Evolutionary conservation across 805 yeast species (phyloP).

Genomic region (Schizosaccharomyces cryophilus): DNA sequence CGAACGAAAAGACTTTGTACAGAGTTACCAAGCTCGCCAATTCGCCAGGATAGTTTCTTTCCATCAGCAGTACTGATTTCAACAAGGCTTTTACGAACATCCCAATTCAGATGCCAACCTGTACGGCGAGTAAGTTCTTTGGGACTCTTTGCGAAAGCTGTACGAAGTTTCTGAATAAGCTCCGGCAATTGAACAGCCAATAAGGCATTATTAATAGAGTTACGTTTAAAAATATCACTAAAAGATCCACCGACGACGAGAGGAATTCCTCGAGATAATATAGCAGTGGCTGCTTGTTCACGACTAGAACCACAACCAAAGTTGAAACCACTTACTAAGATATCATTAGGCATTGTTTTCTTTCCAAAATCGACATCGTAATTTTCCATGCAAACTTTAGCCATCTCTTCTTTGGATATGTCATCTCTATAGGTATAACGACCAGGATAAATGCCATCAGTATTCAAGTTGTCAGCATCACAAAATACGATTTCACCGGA

Average conservation of each 20-base stretch:
- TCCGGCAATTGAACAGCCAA: conserved; percentile 84
- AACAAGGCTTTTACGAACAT: conserved; percentile 64
- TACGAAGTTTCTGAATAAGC: conserved; percentile 52
- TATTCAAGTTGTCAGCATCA: conserved; percentile 72
- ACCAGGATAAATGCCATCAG: conserved; percentile 98
- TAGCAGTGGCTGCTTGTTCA: conserved; percentile 98
- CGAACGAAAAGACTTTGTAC: conserved; percentile 88
- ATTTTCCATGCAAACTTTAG: conserved; percentile 97
- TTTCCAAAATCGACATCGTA: conserved; percentile 71
- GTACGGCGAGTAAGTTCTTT: conserved; percentile 79
- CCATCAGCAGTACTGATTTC: conserved; percentile 33
- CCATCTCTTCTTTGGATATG: conserved; percentile 84
- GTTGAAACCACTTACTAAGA: conserved; percentile 74
- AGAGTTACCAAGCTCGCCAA: conserved; percentile 86
- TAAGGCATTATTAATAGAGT: conserved; percentile 87
- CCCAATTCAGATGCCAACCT: conserved; percentile 82
- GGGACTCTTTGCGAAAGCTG: conserved; percentile 27
- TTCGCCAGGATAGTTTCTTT: conserved; percentile 19
- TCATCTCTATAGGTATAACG: conserved; percentile 97
- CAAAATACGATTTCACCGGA: conserved; percentile 83
- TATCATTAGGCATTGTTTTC: conserved; percentile 70
- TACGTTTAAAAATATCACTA: conserved; percentile 88
- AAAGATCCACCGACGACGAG: conserved; percentile 91
- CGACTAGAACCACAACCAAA: conserved; percentile 79
- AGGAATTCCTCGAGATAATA: conserved; percentile 77